Percentiles rank a stretch among this genome's conserved stretches.
These are phyloP conservation scores for Nigrospora osmanthi DNA, from an alignment of 2,329 filamentous ascomycete species.

Conservation along the genomic window DNA sequence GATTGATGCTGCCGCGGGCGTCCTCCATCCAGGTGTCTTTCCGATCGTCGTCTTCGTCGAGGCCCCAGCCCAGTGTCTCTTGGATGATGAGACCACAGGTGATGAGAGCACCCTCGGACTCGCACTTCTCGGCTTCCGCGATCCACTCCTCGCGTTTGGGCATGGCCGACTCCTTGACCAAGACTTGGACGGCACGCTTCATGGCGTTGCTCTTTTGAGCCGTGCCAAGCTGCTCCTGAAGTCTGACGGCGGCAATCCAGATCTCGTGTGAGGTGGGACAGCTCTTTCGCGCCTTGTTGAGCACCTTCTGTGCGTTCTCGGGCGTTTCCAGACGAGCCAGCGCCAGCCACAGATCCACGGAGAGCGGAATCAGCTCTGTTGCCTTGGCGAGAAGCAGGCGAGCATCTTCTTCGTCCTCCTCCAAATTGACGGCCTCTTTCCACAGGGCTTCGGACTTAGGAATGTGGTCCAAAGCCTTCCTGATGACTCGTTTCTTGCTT, in stretches of 20 bases:
- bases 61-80: conserved; percentile 84
- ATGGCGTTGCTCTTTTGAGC: conserved; percentile 81
- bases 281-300: conserved; percentile 92
- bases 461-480: conserved; percentile 85
- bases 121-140: conserved; percentile 85
- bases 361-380: conserved; percentile 88
- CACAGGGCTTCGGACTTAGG: conserved; percentile 94
- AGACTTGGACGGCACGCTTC: conserved; percentile 82
- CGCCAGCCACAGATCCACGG: conserved; percentile 91
- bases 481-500: conserved; percentile 86
- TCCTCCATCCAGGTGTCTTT: conserved; percentile 97
- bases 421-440: conserved; percentile 95
- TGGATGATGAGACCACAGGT: conserved; percentile 87
- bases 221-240: conserved; percentile 83
- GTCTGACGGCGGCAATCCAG: conserved; percentile 87
- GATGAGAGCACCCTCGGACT: conserved; percentile 78
- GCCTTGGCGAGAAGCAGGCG: conserved; percentile 86
- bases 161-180: conserved; percentile 92
- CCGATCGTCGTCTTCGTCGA: conserved; percentile 94
- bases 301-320: conserved; percentile 86
- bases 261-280: conserved; percentile 90
- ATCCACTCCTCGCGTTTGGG: conserved; percentile 97
- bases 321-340: conserved; percentile 83
- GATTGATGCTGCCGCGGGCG: conserved; percentile 70
- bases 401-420: conserved; percentile 84